A percentile compares a stretch with the other conserved stretches of the same genome.
Evolutionary conservation across 2,329 filamentous ascomycete genomes (phyloP).

Genomic region (Pseudogymnoascus destructans): DNA sequence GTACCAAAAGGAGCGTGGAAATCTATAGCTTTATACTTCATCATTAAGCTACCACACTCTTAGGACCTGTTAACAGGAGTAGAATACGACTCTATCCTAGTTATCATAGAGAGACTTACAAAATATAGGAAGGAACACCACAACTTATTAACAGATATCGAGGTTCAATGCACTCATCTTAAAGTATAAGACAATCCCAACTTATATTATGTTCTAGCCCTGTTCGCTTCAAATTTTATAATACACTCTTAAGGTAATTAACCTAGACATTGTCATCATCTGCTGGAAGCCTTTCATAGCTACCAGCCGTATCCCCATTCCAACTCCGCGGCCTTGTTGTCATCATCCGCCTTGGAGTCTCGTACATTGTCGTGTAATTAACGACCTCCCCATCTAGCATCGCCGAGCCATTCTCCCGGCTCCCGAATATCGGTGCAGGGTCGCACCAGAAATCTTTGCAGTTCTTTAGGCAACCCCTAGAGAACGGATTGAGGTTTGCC

Average conservation of each 20-base stretch:
- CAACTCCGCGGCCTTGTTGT: background rate
- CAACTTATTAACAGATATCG: too few species aligned
- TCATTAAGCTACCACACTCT: too few species aligned
- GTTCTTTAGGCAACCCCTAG: conserved; percentile 68
- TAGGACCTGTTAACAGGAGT: too few species aligned
- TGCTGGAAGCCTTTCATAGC: conserved; percentile 12
- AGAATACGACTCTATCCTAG: too few species aligned
- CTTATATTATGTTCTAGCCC: background rate
- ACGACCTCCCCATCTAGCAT: conserved; percentile 66
- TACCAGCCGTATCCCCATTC: conserved; percentile 20
- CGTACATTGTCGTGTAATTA: conserved; percentile 84
- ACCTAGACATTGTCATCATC: conserved; percentile 11
- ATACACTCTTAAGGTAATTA: background rate
- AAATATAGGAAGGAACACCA: too few species aligned
- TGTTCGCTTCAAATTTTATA: background rate
- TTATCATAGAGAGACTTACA: too few species aligned
- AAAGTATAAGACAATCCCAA: background rate
- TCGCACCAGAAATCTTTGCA: conserved; percentile 97
- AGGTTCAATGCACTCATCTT: background rate
- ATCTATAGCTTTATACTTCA: too few species aligned
- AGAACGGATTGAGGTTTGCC: conserved; percentile 64
- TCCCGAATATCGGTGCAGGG: conserved; percentile 65
- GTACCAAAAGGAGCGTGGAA: too few species aligned
- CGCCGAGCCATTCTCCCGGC: conserved; percentile 58
- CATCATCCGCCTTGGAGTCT: conserved; percentile 60